Evolutionary conservation across 1,139 yeast genomes (phyloP).

Genomic region (Saccharomycopsis hybrid): DNA sequence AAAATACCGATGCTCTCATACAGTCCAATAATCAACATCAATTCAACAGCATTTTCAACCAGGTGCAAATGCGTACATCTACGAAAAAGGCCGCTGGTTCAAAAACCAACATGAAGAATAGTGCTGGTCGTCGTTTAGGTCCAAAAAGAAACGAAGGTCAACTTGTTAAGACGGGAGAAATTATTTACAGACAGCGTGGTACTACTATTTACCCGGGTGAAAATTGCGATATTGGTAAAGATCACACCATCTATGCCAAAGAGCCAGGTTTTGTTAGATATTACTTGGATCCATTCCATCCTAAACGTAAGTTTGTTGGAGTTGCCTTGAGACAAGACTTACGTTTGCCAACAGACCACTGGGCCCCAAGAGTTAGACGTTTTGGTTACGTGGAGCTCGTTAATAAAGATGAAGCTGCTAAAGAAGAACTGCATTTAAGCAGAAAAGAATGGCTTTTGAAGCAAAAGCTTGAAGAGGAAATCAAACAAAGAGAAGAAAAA

Average conservation of each 20-base stretch:
- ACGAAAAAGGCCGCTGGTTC: constrained; percentile 95
- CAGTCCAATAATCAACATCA: too few species aligned
- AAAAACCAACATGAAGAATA: constrained; percentile 85
- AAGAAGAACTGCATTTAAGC: constrained; percentile 51
- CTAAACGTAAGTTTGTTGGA: constrained; percentile 85
- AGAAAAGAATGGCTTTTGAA: constrained; percentile 57
- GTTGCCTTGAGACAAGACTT: constrained; percentile 64
- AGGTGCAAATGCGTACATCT: constrained; percentile 68
- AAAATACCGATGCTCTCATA: constrained; percentile 3
- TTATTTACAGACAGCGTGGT: constrained; percentile 92
- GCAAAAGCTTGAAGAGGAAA: constrained; percentile 40
- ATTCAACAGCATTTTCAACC: too few species aligned
- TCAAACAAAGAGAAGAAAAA: constrained; percentile 34
- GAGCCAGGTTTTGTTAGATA: constrained; percentile 93
- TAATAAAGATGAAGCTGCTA: constrained; percentile 44
- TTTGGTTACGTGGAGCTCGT: constrained; percentile 62
- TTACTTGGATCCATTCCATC: constrained; percentile 96
- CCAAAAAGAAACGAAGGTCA: constrained; percentile 74
- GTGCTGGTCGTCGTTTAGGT: constrained; percentile 93
- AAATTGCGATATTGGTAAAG: constrained; percentile 84
- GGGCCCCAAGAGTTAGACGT: constrained; percentile 78
- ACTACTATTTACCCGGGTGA: constrained; percentile 96
- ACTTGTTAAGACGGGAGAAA: constrained; percentile 71
- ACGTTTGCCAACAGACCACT: constrained; percentile 80
- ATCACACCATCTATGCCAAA: constrained; percentile 83